Evolutionary conservation across 371 early-diverging fungal genomes (phyloP).

Genomic region (Amoeboaphelidium protococcarum): DNA sequence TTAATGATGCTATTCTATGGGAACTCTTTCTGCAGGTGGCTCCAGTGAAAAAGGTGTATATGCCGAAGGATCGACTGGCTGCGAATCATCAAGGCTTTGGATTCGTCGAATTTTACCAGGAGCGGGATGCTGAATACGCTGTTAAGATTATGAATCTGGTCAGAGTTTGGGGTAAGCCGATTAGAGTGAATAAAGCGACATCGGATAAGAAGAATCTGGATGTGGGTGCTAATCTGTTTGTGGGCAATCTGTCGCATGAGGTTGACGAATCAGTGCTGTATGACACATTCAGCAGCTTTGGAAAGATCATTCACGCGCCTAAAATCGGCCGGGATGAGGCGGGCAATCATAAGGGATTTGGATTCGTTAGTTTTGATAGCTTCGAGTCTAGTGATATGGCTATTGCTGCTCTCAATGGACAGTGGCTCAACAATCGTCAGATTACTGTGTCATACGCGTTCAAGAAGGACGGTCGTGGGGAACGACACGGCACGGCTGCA

Average conservation of each 20-base stretch:
- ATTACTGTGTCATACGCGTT: slow-evolving; percentile 76
- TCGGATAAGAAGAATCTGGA: slow-evolving; percentile 70
- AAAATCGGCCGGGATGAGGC: slow-evolving; percentile 33
- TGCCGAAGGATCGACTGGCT: slow-evolving; percentile 92
- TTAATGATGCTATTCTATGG: slow-evolving; percentile 76
- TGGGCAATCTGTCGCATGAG: slow-evolving; percentile 78
- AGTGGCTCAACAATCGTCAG: slow-evolving; percentile 73
- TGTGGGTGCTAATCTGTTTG: slow-evolving; percentile 84
- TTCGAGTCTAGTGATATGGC: slow-evolving; percentile 91
- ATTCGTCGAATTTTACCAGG: slow-evolving; percentile 75
- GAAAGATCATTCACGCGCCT: slow-evolving; percentile 57
- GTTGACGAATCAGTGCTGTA: slow-evolving; percentile 71
- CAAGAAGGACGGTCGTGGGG: slow-evolving; percentile 94
- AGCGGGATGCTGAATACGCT: slow-evolving; percentile 91
- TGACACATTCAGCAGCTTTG: slow-evolving; percentile 88
- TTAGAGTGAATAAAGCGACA: slow-evolving; percentile 84
- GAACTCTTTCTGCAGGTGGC: slow-evolving; percentile 95
- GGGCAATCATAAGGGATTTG: slow-evolving; percentile 70
- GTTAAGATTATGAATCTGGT: slow-evolving; percentile 40
- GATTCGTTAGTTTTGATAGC: slow-evolving; percentile 70
- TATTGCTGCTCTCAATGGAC: slow-evolving; percentile 88
- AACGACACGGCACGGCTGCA: slow-evolving; percentile 85
- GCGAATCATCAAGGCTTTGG: slow-evolving; percentile 84
- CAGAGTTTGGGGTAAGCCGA: slow-evolving; percentile 75
- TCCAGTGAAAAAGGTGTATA: slow-evolving; percentile 77